These are phyloP conservation scores for Solanum sitiens DNA, from an alignment of 257 asterid species.

Conservation along the genomic window DNA sequence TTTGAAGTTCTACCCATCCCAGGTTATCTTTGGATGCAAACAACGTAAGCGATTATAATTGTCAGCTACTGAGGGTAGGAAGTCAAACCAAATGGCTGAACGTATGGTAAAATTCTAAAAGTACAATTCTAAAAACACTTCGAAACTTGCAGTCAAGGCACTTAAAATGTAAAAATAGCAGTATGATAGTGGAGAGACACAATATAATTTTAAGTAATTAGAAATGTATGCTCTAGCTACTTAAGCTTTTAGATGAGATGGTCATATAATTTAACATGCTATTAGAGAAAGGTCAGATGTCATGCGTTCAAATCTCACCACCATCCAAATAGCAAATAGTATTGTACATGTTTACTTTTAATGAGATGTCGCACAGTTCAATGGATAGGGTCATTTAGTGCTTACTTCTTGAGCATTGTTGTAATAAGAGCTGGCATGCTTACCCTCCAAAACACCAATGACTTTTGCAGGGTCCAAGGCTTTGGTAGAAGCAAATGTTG, in stretches of 20 bases:
- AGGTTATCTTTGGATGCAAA: background rate
- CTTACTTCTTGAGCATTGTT: slow-evolving; percentile 17
- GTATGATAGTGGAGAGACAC: background rate
- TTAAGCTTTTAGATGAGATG: background rate
- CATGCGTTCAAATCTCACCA: background rate
- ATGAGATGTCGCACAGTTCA: background rate
- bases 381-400: background rate
- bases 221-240: background rate
- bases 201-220: background rate
- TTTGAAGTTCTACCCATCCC: background rate
- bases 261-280: background rate
- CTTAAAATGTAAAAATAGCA: background rate
- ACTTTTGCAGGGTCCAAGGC: slow-evolving; percentile 37
- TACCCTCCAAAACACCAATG: slow-evolving; percentile 52
- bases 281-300: background rate
- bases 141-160: background rate
- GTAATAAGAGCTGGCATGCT: slow-evolving; percentile 28
- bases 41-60: background rate
- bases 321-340: background rate
- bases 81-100: background rate
- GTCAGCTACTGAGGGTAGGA: background rate
- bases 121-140: background rate
- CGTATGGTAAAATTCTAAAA: background rate
- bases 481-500: slow-evolving; percentile 63
- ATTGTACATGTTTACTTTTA: background rate